Conservation (phyloP, 2,329 filamentous ascomycete species). For the Dryadomyces quercivorus region DNA sequence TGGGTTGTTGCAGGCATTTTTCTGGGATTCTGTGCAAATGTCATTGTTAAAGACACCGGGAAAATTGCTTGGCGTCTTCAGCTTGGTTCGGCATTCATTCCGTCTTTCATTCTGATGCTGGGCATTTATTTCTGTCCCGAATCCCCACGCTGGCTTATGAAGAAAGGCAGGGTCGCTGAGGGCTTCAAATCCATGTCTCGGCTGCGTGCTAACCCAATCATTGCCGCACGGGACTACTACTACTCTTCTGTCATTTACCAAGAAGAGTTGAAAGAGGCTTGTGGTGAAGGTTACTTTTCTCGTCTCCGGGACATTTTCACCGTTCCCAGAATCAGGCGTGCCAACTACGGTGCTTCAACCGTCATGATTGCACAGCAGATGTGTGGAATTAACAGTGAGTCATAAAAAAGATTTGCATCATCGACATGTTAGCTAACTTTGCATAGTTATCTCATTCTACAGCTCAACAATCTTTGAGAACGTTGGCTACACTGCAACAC, state of each 20-base stretch:
- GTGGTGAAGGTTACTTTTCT: constrained; percentile 39
- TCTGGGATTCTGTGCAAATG: constrained; percentile 32
- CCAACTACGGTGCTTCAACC: constrained; percentile 61
- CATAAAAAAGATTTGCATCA: not conserved
- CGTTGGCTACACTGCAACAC: constrained; percentile 25
- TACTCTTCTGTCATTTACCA: constrained; percentile 44
- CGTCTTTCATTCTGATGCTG: constrained; percentile 40
- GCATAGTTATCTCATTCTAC: constrained; percentile 30
- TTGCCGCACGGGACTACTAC: constrained; percentile 49
- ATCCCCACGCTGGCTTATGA: constrained; percentile 53
- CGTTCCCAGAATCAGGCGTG: constrained; percentile 54
- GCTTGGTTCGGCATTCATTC: constrained; percentile 50
- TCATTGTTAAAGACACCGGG: constrained; percentile 47
- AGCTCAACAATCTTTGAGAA: constrained; percentile 31
- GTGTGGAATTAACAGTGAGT: constrained; percentile 37
- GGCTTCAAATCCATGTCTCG: constrained; percentile 43
- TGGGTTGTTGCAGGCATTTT: constrained; percentile 6
- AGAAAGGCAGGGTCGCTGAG: constrained; percentile 48
- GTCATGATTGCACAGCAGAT: constrained; percentile 73
- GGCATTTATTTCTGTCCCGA: constrained; percentile 56
- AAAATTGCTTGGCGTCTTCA: constrained; percentile 51
- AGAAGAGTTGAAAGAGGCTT: constrained; percentile 40
- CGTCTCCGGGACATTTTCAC: constrained; percentile 56
- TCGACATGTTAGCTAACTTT: not conserved
- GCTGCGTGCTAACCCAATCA: constrained; percentile 39